Evolutionary conservation across 345 rosid species (phyloP).

Genomic region (Populus alba): DNA sequence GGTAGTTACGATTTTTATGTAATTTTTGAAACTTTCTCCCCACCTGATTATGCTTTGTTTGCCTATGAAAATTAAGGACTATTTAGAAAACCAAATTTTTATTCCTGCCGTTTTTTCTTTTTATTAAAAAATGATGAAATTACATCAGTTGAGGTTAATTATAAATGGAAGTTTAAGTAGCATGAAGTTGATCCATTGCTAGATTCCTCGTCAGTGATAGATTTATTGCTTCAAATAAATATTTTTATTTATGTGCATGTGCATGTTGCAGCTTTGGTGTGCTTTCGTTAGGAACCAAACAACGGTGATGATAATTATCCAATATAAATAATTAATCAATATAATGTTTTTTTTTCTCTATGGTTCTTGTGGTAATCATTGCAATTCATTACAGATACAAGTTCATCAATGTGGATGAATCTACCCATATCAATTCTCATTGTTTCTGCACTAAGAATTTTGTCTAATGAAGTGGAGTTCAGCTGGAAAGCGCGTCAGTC

Average conservation of each 20-base stretch:
- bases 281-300: not conserved
- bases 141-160: not conserved
- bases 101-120: not conserved
- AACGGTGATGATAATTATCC: not conserved
- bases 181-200: not conserved
- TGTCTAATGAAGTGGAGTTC: constrained; percentile 68
- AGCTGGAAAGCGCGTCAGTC: constrained; percentile 51
- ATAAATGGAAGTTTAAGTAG: not conserved
- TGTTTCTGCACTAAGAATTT: constrained; percentile 46
- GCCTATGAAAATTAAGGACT: not conserved
- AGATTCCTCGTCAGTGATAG: not conserved
- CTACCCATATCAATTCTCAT: constrained; percentile 72
- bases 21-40: not conserved
- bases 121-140: not conserved
- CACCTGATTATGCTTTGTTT: not conserved
- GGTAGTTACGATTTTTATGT: not conserved
- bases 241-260: not conserved
- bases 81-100: not conserved
- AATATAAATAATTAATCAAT: not conserved
- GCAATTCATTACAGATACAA: constrained; percentile 54
- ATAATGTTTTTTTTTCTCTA: not conserved
- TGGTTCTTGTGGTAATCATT: not conserved
- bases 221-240: not conserved
- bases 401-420: constrained; percentile 94
- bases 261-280: not conserved